Base-by-base conservation (phyloP, 371 early-diverging fungal species). In the Parasitella parasitica region DNA sequence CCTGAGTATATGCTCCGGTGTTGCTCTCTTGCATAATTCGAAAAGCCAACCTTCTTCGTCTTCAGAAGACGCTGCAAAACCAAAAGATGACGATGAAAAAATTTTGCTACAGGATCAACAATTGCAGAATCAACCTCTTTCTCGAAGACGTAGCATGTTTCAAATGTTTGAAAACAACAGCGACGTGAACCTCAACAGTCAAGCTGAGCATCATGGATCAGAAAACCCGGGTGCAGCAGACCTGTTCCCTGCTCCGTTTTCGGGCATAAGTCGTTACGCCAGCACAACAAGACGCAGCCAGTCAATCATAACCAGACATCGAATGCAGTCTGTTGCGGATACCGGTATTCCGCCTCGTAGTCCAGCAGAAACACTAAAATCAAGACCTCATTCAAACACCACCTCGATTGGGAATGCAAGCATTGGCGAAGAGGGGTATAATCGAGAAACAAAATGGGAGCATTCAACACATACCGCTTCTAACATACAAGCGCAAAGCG, bases 1-100 rank as follows among this genome's bases (percentile, higher is more conserved):
- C 73, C 66, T 94, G 15, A 90, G 89, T 27, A 95, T 96, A 53
- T 96, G 86, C 37, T 79, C 78, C 1, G 81, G 81, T 16, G 75
- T 81, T 1, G 71, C 81, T 0, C 56, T 81, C 8, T 48, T 81
- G 2, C 81, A 81, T 43, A 65, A 74, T 30, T 78, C 81, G 39
- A 70, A 64, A 18, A 70, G 70, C 38, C 52, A 69, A 12, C 64
- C 63, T 1, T 13, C 41, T 28, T 30, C 58, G 26, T 30, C 48
- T 2, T 50, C 20, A 2, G 37, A 11, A 16, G 55, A 30, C 4
- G 20, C n/a, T 20, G 26, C 55, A 20, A 35, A 52, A 8, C 15
- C 39, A n/a, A 43, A 52, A 1, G 55, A 56, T 3, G 60, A 57
- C 15, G 55, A 63, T 3, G 57, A 66, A 57, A 60, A 66, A 12